Base-by-base conservation (phyloP, 2,329 filamentous ascomycete species). In the Fusarium sp. region DNA sequence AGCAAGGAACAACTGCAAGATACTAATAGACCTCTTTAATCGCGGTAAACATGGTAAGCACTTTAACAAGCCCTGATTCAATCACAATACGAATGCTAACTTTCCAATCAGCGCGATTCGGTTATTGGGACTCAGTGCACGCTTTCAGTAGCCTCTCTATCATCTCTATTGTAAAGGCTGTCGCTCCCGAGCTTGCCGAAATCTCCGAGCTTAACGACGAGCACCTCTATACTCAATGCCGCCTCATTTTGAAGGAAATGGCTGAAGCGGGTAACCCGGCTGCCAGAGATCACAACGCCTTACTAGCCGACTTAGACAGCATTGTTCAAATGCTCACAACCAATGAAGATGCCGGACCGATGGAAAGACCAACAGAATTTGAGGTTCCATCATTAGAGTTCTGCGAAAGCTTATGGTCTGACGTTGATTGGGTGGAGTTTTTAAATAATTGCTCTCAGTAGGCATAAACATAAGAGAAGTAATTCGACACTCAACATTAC, bases 61-160 rank as follows among this genome's bases (percentile, higher is more conserved):
- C 2, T 33, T 23, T 13, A 35, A 8, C 4, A 32, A 8, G 12
- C 16, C n/a, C 2, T 19, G 16, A 4, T 15, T 5, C 30, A 3
- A 2, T 23, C n/a, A 7, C 16, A 50, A 19, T 15, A 3, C 13
- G 3, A 28, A 54, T 40, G 13, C 25, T 28, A 18, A 18, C 10
- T 15, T n/a, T 10, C 1, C 10, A 2, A 16, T 5, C 13, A 35
- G 40, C 40, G 15, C n/a, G 19, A 9, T 58, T 58, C 7, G 40
- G 40, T 9, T 47, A 47, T 28, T 46, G 23, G 19, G 40, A 28
- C 30, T 47, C 38, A 12, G 38, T 58, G 12, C 40, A 35, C 2
- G 40, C 54, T 18, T 47, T 47, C 30, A 47, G 30, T 18, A 47
- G 30, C 23, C 23, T 58, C 18, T 11, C 54, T 2, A 15, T 58